Base-by-base conservation (phyloP, 73 alveolate genomes). In the Halteria grandinella region DNA sequence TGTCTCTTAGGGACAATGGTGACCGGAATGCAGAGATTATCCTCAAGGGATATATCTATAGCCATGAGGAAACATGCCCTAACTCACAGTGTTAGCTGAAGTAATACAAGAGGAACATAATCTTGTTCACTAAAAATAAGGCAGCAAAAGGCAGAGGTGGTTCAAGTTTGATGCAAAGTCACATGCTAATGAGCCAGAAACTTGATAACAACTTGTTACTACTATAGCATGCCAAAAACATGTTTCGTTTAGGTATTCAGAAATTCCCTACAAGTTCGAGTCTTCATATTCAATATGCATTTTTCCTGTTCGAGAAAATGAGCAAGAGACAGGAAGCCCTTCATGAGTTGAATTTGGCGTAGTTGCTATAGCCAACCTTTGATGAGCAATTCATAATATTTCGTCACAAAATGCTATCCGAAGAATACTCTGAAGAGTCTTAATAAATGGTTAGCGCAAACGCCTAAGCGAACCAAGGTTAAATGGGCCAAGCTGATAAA, bases 261-360 rank as follows among this genome's bases (percentile, higher is more conserved):
- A 91, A 87, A 76, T 94, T 94, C 82, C 97, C 98, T 0, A 89
- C 88, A 31, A 84, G 94, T 44, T 81, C 97, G 33, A 58, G 89
- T 12, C 50, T 94, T 15, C 70, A 94, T 33, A 86, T 94, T 1
- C 69, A 89, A 44, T 94, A 89, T 86, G 95, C 97, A 2, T 94
- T 94, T 77, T 94, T 94, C 82, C 73, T 94, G 36, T 81, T 91
- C 80, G 98, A 94, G 58, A 75, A 97, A 64, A 83, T 91, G 94
- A 91, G 89, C 47, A 89, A 94, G 75, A 91, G 83, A 50, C 80
- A 83, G 53, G 93, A 87, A 39, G 98, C 98, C 1, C 62, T 91
- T 53, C 75, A 85, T 10, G 91, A 94, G 51, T 85, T 94, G 41
- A 77, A 85, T 79, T 66, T 60, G 40, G 87, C 94, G 41, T 75